phyloP scores from a whole-genome alignment of 805 yeast species.

The Candida chilensis region DNA sequence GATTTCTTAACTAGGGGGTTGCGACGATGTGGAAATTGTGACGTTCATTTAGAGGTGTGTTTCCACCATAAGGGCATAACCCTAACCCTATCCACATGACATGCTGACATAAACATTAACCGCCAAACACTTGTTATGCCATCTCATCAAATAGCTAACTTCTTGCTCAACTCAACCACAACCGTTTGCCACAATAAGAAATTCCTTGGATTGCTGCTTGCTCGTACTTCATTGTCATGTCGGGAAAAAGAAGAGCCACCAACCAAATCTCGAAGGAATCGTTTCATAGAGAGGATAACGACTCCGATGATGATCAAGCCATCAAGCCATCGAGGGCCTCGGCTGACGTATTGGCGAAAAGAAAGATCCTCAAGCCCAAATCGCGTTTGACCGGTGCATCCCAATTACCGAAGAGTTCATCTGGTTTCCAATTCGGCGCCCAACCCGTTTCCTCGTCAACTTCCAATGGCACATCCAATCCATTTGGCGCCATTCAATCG shows the following conservation, averaged over 20 bases:
- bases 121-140: too few relatives aligned
- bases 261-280: constrained; percentile 54
- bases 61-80: too few relatives aligned
- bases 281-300: constrained; percentile 12
- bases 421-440: constrained; percentile 1
- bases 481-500: too few relatives aligned
- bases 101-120: too few relatives aligned
- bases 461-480: too few relatives aligned
- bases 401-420: neutral
- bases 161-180: too few relatives aligned
- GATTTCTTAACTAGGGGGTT: too few relatives aligned
- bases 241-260: constrained; percentile 58
- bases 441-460: neutral
- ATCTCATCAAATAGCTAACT: too few relatives aligned
- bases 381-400: constrained; percentile 8
- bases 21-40: too few relatives aligned
- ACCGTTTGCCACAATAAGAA: too few relatives aligned
- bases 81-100: too few relatives aligned
- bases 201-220: constrained; percentile 10
- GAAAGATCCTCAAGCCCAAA: constrained; percentile 62
- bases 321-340: constrained; percentile 39
- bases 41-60: too few relatives aligned
- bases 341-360: constrained; percentile 48
- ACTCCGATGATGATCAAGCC: constrained; percentile 26
- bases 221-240: constrained; percentile 31